Evolutionary conservation across 345 rosid genomes (phyloP), one percentile per base, ranked within the genome.

Genomic region (Populus simonii): DNA sequence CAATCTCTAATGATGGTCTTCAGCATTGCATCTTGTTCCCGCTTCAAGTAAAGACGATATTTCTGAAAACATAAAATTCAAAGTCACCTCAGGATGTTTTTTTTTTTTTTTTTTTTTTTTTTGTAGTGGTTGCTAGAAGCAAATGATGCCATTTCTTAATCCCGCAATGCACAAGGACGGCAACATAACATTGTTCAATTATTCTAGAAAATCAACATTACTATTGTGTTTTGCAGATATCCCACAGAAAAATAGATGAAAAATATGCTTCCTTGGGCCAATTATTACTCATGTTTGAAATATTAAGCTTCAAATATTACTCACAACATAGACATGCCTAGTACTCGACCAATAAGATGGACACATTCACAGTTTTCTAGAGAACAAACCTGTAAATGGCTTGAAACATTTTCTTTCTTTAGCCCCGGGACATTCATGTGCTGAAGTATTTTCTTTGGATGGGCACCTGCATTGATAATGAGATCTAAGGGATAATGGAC

Each of bases 351-450:
- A 25, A n/a, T 59, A 9, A 47, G 51, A 47, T 47, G 13, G 66
- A 27, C 25, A 16, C 6, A 59, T 18, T 6, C 47, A 39, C 63
- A 45, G 22, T 8, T 25, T 38, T 69, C 11, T 3, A 22, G 69
- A 35, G 20, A 31, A 79, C 77, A 72, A 76, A 89, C 93, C 91
- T 88, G 89, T 72, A 88, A 77, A 76, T 88, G 90, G 83, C 89
- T 87, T 17, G 88, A 84, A 75, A 90, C 68, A 33, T 83, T 72
- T 76, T 74, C 78, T 71, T 80, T 85, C 73, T 18, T 88, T 18
- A 88, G 81, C 33, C 83, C 87, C 4, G 84, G 83, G 39, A 86
- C 87, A 67, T 84, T 85, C 91, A 90, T 88, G 68, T 63, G 76
- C 77, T 73, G 38, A 59, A 86, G 88, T 73, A 88, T 88, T 77